Evolutionary conservation across 495 filamentous ascomycete genomes (phyloP).

Genomic region (Hypoxylon trugodes): DNA sequence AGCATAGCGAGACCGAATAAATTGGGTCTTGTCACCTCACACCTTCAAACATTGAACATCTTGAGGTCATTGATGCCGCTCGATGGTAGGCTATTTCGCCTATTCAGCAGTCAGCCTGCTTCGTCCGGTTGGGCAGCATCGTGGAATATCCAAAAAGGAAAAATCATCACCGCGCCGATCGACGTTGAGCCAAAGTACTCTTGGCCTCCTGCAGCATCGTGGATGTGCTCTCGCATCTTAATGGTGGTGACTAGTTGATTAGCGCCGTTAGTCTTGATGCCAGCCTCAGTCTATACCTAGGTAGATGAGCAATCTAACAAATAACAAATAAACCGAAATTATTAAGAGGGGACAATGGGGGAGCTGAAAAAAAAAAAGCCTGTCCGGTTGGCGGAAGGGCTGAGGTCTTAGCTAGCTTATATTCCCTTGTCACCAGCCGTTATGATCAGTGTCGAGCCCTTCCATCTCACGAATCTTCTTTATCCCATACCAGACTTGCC

Average conservation of each 20-base stretch:
- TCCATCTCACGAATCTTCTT: neutral
- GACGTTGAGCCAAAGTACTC: neutral
- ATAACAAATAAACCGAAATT: neutral
- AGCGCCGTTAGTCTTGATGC: slow-evolving; percentile 20
- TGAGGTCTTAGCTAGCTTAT: neutral
- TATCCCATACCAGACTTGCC: no score
- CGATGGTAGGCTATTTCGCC: no score
- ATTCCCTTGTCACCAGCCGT: neutral
- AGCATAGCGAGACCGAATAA: no score
- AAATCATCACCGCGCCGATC: neutral
- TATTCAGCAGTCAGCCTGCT: no score
- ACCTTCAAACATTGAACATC: no score
- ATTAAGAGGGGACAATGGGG: neutral
- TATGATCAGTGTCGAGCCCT: neutral
- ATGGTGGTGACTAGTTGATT: neutral
- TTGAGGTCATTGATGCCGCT: no score
- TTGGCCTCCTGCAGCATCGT: slow-evolving; percentile 6
- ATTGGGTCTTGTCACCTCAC: no score
- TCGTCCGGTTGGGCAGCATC: no score
- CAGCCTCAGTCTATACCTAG: neutral
- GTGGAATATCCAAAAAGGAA: no score
- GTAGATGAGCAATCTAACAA: neutral
- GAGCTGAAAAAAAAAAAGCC: slow-evolving; percentile 22
- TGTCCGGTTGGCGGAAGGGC: slow-evolving; percentile 16
- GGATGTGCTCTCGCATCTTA: neutral